Evolutionary conservation across 2,329 filamentous ascomycete genomes (phyloP).

Genomic region (Chrysoporthe deuterocubensis): DNA sequence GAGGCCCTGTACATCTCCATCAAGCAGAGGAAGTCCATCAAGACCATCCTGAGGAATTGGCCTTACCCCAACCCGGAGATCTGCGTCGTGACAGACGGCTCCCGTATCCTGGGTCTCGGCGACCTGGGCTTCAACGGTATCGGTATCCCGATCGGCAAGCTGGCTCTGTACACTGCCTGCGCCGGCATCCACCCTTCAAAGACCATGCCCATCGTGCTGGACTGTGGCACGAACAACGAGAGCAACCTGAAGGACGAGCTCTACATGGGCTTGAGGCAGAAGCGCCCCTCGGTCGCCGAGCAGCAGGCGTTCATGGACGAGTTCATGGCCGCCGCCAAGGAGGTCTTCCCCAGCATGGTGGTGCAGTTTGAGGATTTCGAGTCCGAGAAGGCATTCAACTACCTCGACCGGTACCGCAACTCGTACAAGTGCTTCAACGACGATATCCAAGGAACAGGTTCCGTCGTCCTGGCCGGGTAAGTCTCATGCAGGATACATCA

Average conservation of each 20-base stretch:
- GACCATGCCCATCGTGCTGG: constrained; percentile 74
- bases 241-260: constrained; percentile 70
- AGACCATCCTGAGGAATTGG: constrained; percentile 91
- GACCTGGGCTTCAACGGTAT: constrained; percentile 97
- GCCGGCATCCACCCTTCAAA: constrained; percentile 90
- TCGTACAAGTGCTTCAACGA: constrained; percentile 97
- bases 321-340: constrained; percentile 89
- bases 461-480: constrained; percentile 86
- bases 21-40: constrained; percentile 88
- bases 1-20: constrained; percentile 97
- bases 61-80: constrained; percentile 88
- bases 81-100: constrained; percentile 95
- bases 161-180: constrained; percentile 92
- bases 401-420: constrained; percentile 86
- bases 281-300: constrained; percentile 76
- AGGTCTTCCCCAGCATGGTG: constrained; percentile 68
- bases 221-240: constrained; percentile 70
- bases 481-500: constrained; percentile 32
- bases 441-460: constrained; percentile 96
- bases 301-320: constrained; percentile 95
- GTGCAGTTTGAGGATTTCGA: constrained; percentile 99
- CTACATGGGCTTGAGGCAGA: constrained; percentile 87
- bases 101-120: constrained; percentile 87
- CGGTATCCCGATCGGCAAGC: constrained; percentile 95
- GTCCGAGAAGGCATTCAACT: constrained; percentile 87